Evolutionary conservation across 2,329 filamentous ascomycete genomes (phyloP), one percentile per base, ranked within the genome.

Genomic region (Microsporum ferrugineum): DNA sequence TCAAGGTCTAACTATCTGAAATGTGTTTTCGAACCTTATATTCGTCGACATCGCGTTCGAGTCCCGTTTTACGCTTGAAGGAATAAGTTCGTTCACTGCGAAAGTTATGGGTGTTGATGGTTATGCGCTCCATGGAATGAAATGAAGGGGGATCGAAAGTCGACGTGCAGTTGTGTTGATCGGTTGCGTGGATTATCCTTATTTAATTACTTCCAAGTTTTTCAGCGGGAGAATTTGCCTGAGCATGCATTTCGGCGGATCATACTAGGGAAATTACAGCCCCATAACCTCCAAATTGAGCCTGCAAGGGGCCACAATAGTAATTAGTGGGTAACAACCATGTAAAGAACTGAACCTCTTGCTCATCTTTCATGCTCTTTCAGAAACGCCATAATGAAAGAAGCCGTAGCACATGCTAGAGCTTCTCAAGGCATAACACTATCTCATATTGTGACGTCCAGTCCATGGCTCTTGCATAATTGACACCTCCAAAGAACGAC

Each of bases 1-100:
- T 70, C 23, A 65, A 70, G 64, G 29, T 64, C 56, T 8, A 62
- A 29, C 1, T 39, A 33, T 55, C 33, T 51, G 27, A 51, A 5
- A 27, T 51, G 12, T 33, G 45, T 29, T 14, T 29, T 31, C 14
- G 43, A 29, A 5, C 14, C 39, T n/a, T 43, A 43, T n/a, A 6
- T 31, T 12, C 5, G 5, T 14, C 27, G 23, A 12, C 43, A 8
- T 23, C 27, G 5, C 6, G 6, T 29, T 29, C 43, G 38, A 14
- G 27, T 31, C 43, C 8, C n/a, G 2, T 29, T 27, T 47, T 47
- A 47, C 7, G n/a, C 17, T 36, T 36, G 34, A 36, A 36, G 17
- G 17, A 23, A 47, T 47, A 23, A 23, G 43, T 29, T 47, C 17
- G 10, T 43, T n/a, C 14, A 43, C 39, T 43, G 10, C 17, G 39